Conservation (phyloP, 2,329 filamentous ascomycete genomes). For the Hirsutella rhossiliensis region DNA sequence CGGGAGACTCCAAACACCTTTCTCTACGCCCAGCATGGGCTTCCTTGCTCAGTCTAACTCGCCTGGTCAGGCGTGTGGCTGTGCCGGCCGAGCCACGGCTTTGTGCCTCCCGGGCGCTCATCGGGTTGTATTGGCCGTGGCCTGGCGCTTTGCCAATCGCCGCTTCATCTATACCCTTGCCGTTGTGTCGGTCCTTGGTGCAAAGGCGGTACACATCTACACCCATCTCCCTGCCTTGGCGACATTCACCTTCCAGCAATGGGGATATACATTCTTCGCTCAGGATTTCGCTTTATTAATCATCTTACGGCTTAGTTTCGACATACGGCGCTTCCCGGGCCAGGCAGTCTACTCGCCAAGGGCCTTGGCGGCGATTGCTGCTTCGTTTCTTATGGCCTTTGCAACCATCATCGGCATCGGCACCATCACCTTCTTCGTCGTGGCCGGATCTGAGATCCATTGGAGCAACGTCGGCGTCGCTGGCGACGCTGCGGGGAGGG, state of each 20-base stretch:
- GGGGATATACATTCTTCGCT: slow-evolving; percentile 21
- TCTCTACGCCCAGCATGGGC: too few species aligned
- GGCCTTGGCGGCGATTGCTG: slow-evolving; percentile 7
- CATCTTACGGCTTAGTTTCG: slow-evolving; percentile 17
- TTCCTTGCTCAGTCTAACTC: too few species aligned
- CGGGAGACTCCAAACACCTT: too few species aligned
- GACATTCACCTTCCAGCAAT: slow-evolving; percentile 14
- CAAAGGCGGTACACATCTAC: slow-evolving; percentile 19
- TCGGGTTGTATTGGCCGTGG: neutral
- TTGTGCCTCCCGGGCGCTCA: neutral
- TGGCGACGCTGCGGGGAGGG: slow-evolving; percentile 11
- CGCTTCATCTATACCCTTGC: slow-evolving; percentile 18
- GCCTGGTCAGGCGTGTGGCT: neutral
- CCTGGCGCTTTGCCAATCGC: neutral
- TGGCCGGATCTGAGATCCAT: slow-evolving; percentile 15
- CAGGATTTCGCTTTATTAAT: slow-evolving; percentile 20
- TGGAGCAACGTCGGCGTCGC: slow-evolving; percentile 17
- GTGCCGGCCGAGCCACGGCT: neutral
- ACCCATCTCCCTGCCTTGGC: slow-evolving; percentile 19
- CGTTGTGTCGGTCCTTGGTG: slow-evolving; percentile 14
- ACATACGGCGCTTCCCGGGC: slow-evolving; percentile 8
- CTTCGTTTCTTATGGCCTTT: slow-evolving; percentile 7
- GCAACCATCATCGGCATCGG: slow-evolving; percentile 2
- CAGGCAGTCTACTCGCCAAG: slow-evolving; percentile 12
- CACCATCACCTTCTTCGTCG: slow-evolving; percentile 18